Evolutionary conservation across 179 eudicot species (phyloP).

Genomic region (Sideroxylon spinosum): DNA sequence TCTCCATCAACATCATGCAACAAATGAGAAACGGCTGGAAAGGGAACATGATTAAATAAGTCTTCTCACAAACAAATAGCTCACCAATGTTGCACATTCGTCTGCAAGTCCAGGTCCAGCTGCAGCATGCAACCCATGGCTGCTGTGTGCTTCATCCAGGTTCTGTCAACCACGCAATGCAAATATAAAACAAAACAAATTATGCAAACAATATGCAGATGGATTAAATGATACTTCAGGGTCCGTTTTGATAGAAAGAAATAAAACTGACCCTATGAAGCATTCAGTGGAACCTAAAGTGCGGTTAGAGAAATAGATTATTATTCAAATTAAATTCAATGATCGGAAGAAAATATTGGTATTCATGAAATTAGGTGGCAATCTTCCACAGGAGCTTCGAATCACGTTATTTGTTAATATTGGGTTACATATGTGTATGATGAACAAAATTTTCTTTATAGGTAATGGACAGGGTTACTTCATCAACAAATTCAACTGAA

Average conservation of each 20-base stretch:
- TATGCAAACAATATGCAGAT: too few relatives aligned
- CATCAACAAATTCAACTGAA: too few relatives aligned
- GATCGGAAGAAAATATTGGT: neutral
- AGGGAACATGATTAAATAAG: neutral
- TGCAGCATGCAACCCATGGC: constrained; percentile 92
- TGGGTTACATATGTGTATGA: neutral
- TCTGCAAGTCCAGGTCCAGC: constrained; percentile 96
- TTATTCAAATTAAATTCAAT: neutral
- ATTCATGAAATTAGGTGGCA: neutral
- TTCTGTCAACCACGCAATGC: constrained; percentile 45
- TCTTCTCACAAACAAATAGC: constrained; percentile 9
- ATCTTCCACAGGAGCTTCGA: too few relatives aligned
- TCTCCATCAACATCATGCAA: too few relatives aligned
- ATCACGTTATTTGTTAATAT: neutral
- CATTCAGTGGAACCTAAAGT: neutral
- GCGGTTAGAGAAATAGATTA: too few relatives aligned
- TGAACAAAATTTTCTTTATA: neutral
- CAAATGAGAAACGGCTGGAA: too few relatives aligned
- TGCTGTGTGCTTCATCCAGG: constrained; percentile 94
- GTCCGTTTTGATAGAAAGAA: neutral
- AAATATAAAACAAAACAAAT: neutral
- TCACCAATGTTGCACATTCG: constrained; percentile 88
- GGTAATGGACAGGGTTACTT: too few relatives aligned
- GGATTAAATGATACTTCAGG: neutral
- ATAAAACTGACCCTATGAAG: neutral